These are phyloP conservation scores for Macroventuria anomochaeta DNA, from an alignment of 2,329 filamentous ascomycete genomes.

Conservation along the genomic window DNA sequence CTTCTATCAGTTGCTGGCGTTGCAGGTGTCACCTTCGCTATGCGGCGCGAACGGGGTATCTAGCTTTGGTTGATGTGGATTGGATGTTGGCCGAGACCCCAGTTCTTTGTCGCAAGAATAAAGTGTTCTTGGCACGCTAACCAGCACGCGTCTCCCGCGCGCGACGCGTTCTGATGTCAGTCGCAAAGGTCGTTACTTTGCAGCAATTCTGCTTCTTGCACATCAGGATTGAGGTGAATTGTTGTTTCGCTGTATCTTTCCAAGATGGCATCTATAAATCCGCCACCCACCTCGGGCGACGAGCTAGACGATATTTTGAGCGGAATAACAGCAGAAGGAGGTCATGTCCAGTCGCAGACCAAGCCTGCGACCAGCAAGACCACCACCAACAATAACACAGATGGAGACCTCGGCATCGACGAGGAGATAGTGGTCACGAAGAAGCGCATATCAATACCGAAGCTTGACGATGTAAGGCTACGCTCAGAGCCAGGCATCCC, in stretches of 20 bases:
- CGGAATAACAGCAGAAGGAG: constrained; percentile 67
- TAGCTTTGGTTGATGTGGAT: constrained; percentile 15
- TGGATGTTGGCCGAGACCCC: constrained; percentile 12
- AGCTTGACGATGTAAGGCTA: constrained; percentile 85
- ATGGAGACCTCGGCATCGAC: constrained; percentile 75
- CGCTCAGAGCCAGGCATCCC: constrained; percentile 84
- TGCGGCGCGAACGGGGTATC: constrained; percentile 3
- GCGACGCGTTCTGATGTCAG: background rate
- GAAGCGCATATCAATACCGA: constrained; percentile 77
- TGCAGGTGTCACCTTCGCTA: background rate
- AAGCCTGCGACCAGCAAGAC: constrained; percentile 24
- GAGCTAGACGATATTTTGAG: constrained; percentile 74
- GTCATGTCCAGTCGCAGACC: constrained; percentile 43
- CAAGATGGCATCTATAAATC: constrained; percentile 32
- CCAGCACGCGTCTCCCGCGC: background rate
- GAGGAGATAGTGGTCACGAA: constrained; percentile 84
- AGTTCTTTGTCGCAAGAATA: constrained; percentile 15
- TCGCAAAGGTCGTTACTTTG: background rate
- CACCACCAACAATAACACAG: constrained; percentile 40
- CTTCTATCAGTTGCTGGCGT: constrained; percentile 1
- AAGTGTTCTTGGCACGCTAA: constrained; percentile 16
- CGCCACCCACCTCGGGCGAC: constrained; percentile 44
- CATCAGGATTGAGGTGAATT: background rate
- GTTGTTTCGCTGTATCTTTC: no score
- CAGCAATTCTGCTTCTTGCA: background rate